Conservation (phyloP, 1,284 basidiomycete species). For the Tilletia indica region DNA sequence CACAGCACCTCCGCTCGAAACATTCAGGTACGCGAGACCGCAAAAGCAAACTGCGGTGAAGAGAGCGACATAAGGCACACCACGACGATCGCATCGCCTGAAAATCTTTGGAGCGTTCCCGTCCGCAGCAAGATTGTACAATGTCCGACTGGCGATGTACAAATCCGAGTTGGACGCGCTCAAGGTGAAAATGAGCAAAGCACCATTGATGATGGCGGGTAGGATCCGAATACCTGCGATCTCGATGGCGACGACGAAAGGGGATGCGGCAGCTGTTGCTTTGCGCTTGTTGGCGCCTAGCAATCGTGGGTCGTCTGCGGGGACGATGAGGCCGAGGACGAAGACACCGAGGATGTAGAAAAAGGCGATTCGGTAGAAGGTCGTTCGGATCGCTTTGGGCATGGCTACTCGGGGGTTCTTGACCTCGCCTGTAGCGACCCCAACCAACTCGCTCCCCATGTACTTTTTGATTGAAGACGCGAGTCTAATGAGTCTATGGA, state of each 20-base stretch:
- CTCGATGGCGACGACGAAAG: conserved; percentile 69
- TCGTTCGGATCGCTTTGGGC: conserved; percentile 63
- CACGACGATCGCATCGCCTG: conserved; percentile 59
- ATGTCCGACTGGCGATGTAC: conserved; percentile 61
- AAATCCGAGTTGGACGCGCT: conserved; percentile 60
- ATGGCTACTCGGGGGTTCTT: conserved; percentile 66
- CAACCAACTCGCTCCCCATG: conserved; percentile 62
- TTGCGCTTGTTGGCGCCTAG: conserved; percentile 28
- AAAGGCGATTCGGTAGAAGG: conserved; percentile 65
- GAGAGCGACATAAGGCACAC: conserved; percentile 59
- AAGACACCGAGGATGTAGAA: conserved; percentile 68
- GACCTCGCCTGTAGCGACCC: conserved; percentile 57
- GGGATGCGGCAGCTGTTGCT: conserved; percentile 63
- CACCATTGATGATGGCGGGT: conserved; percentile 65
- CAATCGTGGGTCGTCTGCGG: conserved; percentile 33
- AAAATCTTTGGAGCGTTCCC: conserved; percentile 63
- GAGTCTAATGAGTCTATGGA: too few species aligned
- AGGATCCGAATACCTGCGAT: conserved; percentile 70
- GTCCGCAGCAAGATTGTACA: conserved; percentile 62
- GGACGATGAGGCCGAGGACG: conserved; percentile 46
- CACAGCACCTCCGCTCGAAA: conserved; percentile 58
- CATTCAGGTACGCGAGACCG: conserved; percentile 66
- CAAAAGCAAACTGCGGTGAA: conserved; percentile 66
- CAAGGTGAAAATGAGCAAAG: conserved; percentile 47
- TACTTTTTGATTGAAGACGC: too few species aligned